phyloP scores from a whole-genome alignment of 2,329 filamentous ascomycete species.

The Xylaria sp. region DNA sequence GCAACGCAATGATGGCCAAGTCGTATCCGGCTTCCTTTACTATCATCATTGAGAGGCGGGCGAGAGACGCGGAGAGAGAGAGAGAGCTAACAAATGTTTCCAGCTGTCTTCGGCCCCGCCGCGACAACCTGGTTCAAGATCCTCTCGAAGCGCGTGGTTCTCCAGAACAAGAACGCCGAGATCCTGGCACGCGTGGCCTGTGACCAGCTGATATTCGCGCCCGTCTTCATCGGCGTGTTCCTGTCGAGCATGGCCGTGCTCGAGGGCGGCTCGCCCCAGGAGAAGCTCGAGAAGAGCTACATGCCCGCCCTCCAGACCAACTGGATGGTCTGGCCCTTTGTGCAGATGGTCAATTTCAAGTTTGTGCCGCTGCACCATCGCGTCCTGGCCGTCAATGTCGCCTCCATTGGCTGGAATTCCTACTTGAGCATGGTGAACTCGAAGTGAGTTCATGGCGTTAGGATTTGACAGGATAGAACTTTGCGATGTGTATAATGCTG shows the following conservation, averaged over 20 bases:
- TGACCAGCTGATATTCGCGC: constrained; percentile 87
- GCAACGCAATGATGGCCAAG: not conserved
- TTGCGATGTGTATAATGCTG: not conserved
- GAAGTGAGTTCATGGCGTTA: constrained; percentile 6
- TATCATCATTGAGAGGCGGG: too few species aligned
- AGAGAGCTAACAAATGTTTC: constrained; percentile 16
- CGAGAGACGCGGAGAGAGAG: not conserved
- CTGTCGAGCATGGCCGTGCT: constrained; percentile 85
- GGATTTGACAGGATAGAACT: not conserved
- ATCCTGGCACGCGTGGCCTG: constrained; percentile 80
- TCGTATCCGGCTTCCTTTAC: not conserved
- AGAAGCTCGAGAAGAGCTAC: constrained; percentile 80
- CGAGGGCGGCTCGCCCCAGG: constrained; percentile 70
- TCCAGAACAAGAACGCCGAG: constrained; percentile 73
- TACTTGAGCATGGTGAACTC: constrained; percentile 71
- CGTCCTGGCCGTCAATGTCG: constrained; percentile 85
- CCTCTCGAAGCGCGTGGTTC: constrained; percentile 75
- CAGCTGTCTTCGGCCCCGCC: constrained; percentile 85
- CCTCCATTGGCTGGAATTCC: constrained; percentile 75
- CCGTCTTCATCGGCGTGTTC: constrained; percentile 84
- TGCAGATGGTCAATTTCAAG: constrained; percentile 89
- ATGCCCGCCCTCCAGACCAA: constrained; percentile 79
- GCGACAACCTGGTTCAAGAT: constrained; percentile 89
- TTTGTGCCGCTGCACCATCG: constrained; percentile 85
- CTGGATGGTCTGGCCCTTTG: constrained; percentile 87